Conservation (phyloP, 345 rosid genomes). For the Aquilaria yunnanensis region DNA sequence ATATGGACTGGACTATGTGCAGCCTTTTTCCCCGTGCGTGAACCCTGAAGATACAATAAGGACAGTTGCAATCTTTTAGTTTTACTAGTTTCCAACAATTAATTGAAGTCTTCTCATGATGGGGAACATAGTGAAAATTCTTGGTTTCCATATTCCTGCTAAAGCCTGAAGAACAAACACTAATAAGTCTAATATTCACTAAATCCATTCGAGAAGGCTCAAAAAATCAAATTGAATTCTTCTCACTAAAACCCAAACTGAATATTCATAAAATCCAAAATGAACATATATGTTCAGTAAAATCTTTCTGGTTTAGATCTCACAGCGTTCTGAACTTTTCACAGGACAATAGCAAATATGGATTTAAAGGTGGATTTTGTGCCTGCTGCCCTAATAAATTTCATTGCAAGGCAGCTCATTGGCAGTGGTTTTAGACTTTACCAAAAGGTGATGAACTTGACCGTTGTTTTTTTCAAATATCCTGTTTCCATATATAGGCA, state of each 20-base stretch:
- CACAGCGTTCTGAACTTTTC: slow-evolving; percentile 17
- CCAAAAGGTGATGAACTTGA: slow-evolving; percentile 58
- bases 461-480: neutral
- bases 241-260: no score
- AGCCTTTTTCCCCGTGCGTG: neutral
- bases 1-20: neutral
- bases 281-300: neutral
- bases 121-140: neutral
- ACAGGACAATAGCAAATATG: slow-evolving; percentile 72
- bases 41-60: slow-evolving; percentile 1
- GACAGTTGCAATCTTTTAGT: neutral
- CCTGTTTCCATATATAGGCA: neutral
- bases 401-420: slow-evolving; percentile 79
- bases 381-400: slow-evolving; percentile 87
- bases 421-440: slow-evolving; percentile 89
- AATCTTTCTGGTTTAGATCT: neutral
- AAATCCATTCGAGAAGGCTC: no score
- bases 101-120: neutral
- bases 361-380: slow-evolving; percentile 91
- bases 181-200: no score
- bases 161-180: no score
- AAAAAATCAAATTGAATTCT: no score
- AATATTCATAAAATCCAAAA: no score
- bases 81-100: neutral
- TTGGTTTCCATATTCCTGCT: neutral